These are phyloP conservation scores for Penicillium griseofulvum DNA, from an alignment of 2,329 filamentous ascomycete genomes.

Conservation along the genomic window DNA sequence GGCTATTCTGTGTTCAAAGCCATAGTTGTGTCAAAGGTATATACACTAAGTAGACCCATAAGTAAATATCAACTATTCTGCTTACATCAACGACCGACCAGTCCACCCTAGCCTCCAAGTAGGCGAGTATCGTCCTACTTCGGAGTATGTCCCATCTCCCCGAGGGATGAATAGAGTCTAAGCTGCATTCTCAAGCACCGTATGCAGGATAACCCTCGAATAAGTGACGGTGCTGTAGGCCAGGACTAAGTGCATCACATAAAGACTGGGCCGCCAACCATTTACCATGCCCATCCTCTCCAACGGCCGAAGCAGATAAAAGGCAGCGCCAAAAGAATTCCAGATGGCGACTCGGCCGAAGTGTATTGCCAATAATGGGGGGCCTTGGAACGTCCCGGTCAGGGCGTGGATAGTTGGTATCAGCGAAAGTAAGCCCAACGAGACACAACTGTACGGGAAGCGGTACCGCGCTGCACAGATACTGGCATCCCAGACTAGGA, in stretches of 20 bases:
- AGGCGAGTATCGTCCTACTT: too few species aligned
- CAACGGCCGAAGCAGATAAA: slow-evolving; percentile 6
- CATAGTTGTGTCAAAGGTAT: too few species aligned
- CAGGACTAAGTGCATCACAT: slow-evolving; percentile 9
- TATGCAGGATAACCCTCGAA: too few species aligned
- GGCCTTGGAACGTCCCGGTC: background rate
- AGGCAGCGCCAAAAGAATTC: background rate
- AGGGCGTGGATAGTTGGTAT: slow-evolving; percentile 7
- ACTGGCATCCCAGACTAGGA: background rate
- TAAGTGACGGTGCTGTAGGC: background rate
- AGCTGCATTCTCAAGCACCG: too few species aligned
- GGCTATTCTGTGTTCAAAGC: too few species aligned
- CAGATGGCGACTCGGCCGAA: background rate
- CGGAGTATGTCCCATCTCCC: too few species aligned
- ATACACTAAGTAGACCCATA: too few species aligned
- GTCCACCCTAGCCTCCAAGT: too few species aligned
- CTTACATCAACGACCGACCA: too few species aligned
- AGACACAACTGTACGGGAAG: slow-evolving; percentile 5
- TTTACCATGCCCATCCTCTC: slow-evolving; percentile 1
- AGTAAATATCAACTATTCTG: too few species aligned
- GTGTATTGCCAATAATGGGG: background rate
- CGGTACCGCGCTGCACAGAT: background rate
- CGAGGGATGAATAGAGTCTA: too few species aligned
- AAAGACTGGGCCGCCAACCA: slow-evolving; percentile 6
- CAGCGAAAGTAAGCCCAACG: slow-evolving; percentile 4